A percentile compares a stretch with the other conserved stretches of the same genome.
phyloP scores from a whole-genome alignment of 225 moss, liverwort and hornwort species.

The Straminergon stramineum region DNA sequence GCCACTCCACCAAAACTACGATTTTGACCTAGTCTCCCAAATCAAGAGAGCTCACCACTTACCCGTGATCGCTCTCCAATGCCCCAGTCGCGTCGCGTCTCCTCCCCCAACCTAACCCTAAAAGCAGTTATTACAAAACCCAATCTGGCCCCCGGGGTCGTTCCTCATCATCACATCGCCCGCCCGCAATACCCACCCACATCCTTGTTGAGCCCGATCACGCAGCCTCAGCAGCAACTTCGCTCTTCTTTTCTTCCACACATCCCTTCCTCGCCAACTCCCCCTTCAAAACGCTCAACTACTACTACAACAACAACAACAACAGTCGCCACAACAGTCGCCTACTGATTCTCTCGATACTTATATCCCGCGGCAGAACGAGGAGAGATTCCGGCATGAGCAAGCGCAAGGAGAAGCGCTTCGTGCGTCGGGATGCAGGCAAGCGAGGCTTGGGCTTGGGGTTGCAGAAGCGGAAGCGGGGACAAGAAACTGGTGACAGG shows the following conservation, averaged over 20 bases:
- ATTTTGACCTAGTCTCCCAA: slow-evolving; percentile 13
- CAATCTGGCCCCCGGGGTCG: slow-evolving; percentile 10
- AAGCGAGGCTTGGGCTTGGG: neutral
- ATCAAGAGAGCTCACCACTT: neutral
- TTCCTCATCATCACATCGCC: slow-evolving; percentile 19
- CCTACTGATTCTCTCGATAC: neutral
- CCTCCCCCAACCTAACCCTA: slow-evolving; percentile 32
- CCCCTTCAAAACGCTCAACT: neutral
- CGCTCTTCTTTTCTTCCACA: neutral
- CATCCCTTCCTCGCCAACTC: neutral
- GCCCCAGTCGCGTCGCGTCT: neutral
- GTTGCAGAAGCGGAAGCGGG: neutral
- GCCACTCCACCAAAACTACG: neutral
- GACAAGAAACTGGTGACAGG: neutral
- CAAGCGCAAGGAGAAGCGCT: neutral
- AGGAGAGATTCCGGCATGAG: neutral
- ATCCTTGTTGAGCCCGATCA: neutral
- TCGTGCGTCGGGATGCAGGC: neutral
- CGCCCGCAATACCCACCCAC: neutral
- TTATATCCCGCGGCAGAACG: neutral
- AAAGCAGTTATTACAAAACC: slow-evolving; percentile 16
- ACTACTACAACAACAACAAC: neutral
- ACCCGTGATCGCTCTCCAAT: neutral
- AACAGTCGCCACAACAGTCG: neutral
- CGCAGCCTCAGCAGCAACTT: neutral